Evolutionary conservation across 805 yeast genomes (phyloP).

Genomic region (Candida chilensis): DNA sequence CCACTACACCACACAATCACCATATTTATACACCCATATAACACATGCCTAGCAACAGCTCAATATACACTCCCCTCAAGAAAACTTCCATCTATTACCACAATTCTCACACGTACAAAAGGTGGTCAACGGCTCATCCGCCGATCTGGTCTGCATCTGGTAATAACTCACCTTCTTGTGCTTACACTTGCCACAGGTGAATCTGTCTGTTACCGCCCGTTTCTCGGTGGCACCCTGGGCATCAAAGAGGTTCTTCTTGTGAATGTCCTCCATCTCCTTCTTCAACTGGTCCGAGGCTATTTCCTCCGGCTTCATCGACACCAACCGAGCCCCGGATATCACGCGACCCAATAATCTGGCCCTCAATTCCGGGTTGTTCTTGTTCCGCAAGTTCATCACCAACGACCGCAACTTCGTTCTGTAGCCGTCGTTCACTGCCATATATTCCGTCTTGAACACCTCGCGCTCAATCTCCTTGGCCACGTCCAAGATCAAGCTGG

Average conservation of each 20-base stretch:
- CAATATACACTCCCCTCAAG: constrained; percentile 24
- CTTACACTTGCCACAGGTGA: constrained; percentile 96
- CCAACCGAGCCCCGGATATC: constrained; percentile 55
- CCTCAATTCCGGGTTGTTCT: constrained; percentile 82
- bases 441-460: constrained; percentile 53
- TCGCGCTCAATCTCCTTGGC: constrained; percentile 69
- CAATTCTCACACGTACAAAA: constrained; percentile 97
- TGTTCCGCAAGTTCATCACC: constrained; percentile 80
- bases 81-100: constrained; percentile 97
- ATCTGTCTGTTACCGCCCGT: constrained; percentile 92
- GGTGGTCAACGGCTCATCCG: constrained; percentile 97
- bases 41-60: not conserved
- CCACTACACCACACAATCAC: too few relatives aligned
- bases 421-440: constrained; percentile 52
- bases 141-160: constrained; percentile 96
- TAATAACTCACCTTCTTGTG: constrained; percentile 94
- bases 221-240: constrained; percentile 97
- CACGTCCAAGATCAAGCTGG: constrained; percentile 50
- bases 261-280: constrained; percentile 76
- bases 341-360: constrained; percentile 58
- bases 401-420: constrained; percentile 80
- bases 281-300: constrained; percentile 90
- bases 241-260: constrained; percentile 83
- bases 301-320: constrained; percentile 84
- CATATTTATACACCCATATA: too few relatives aligned